A percentile compares a stretch with the other conserved stretches of the same genome.
phyloP scores from a whole-genome alignment of 768 basidiomycete species.

The Agaricus blazei region DNA sequence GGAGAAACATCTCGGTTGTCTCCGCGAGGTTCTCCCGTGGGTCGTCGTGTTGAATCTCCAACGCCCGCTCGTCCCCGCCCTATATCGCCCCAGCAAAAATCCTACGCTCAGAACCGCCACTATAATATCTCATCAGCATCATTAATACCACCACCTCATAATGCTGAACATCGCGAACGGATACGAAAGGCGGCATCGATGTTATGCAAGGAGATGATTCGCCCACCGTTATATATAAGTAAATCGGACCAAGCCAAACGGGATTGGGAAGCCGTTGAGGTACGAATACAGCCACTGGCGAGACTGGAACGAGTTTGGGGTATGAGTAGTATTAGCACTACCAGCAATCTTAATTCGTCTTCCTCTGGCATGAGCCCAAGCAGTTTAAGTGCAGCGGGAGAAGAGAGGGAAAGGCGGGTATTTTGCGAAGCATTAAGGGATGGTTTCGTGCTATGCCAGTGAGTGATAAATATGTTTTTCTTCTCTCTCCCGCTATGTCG shows the following conservation, averaged over 20 bases:
- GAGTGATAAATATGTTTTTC: conserved; percentile 29
- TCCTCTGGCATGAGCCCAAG: conserved; percentile 16
- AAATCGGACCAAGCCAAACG: conserved; percentile 42
- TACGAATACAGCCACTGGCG: conserved; percentile 51
- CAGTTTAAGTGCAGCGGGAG: conserved; percentile 47
- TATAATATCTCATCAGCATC: conserved; percentile 59
- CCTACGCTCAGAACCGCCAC: conserved; percentile 50
- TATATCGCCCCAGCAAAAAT: conserved; percentile 41
- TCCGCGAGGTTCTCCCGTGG: conserved; percentile 28
- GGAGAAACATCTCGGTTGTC: conserved; percentile 26
- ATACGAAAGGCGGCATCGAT: conserved; percentile 60
- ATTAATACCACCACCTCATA: conserved; percentile 33
- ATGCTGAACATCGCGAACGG: conserved; percentile 60
- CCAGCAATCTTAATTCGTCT: conserved; percentile 28
- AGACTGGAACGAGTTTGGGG: conserved; percentile 77
- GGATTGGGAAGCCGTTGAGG: conserved; percentile 77
- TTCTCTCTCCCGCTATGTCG: conserved; percentile 1
- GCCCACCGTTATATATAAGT: conserved; percentile 52
- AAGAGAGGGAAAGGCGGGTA: conserved; percentile 67
- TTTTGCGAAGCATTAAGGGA: conserved; percentile 78
- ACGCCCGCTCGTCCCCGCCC: conserved; percentile 38
- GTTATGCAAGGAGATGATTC: conserved; percentile 62
- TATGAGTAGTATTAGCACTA: conserved; percentile 38
- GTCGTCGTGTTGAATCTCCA: conserved; percentile 19
- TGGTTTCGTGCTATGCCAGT: conserved; percentile 90